Evolutionary conservation across 345 rosid genomes (phyloP), one percentile per base, ranked within the genome.

Genomic region (Citrus cavaleriei): DNA sequence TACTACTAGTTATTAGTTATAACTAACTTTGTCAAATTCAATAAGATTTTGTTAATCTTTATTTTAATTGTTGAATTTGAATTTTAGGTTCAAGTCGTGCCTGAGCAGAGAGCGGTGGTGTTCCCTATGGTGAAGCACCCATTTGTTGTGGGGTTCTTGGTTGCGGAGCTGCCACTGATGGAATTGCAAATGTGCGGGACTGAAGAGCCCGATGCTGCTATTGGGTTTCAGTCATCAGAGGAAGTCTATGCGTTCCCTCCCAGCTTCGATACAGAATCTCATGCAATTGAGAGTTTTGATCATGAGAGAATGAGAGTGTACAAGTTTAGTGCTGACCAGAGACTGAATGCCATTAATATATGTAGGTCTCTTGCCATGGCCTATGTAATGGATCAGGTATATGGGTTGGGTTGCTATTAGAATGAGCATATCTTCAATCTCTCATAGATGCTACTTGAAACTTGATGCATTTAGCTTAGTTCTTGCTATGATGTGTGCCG

Each of bases 111-210:
- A 55, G 97, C 98, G 13, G 84, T 92, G 10, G 95, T 95, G 61
- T 93, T 95, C 84, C 98, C 98, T 0, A 88, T 93, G 98, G 98
- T 95, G 90, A 91, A 93, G 72, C 93, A 92, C 24, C 98, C 96
- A 1, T 95, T 95, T 85, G 95, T 95, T 32, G 94, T 95, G 1
- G 98, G 98, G 10, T 95, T 93, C 77, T 81, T 95, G 94, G 98
- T 93, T 75, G 98, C 97, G n/a, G 98, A 95, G 88, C 80, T 93
- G 38, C 95, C 94, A 0, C 54, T 5, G 71, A 42, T 75, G 84
- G 82, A 83, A 27, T 3, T 63, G 60, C 84, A 81, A 32, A 42
- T 79, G 18, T 57, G 61, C 72, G 78, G 40, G 37, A 72, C 77
- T 60, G 86, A 79, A 30, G 83, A 40, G 70, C 16, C 6, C 12